phyloP scores from a whole-genome alignment of 2,329 filamentous ascomycete species.

The Cordyceps fumosorosea region DNA sequence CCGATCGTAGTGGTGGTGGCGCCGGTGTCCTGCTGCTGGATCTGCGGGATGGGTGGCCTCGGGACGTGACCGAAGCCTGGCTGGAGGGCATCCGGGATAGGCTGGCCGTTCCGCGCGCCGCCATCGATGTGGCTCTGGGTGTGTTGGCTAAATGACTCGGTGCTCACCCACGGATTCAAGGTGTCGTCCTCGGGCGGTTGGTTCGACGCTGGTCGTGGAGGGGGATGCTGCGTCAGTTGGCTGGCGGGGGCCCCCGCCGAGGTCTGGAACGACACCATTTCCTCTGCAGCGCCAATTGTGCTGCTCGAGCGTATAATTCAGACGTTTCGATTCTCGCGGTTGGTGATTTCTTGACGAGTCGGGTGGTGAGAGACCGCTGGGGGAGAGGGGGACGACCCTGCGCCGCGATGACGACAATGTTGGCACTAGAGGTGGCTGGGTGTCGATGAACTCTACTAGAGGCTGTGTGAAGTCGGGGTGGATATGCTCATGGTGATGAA shows the following conservation, averaged over 20 bases:
- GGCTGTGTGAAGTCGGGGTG: not conserved
- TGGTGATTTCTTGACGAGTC: not conserved
- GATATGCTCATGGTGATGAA: not conserved
- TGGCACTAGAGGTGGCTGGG: not conserved
- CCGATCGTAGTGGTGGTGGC: not conserved
- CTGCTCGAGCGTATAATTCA: not conserved
- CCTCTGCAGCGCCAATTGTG: not conserved
- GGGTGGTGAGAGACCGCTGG: not conserved
- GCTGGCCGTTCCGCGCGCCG: not conserved
- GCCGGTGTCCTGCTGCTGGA: not conserved
- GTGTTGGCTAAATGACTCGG: not conserved
- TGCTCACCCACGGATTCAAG: not conserved
- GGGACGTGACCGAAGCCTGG: not conserved
- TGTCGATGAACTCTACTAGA: not conserved
- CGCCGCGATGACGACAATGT: not conserved
- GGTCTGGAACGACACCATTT: conserved; percentile 13
- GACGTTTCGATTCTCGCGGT: not conserved
- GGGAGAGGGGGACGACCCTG: too few relatives aligned
- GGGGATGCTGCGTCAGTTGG: not conserved
- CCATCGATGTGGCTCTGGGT: not conserved
- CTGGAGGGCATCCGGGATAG: not conserved
- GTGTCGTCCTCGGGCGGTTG: not conserved
- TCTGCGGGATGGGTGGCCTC: not conserved
- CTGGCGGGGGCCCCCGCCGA: not conserved
- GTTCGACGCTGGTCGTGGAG: not conserved